Conservation (phyloP, 2,329 filamentous ascomycete genomes). For the Colletotrichum magnum region DNA sequence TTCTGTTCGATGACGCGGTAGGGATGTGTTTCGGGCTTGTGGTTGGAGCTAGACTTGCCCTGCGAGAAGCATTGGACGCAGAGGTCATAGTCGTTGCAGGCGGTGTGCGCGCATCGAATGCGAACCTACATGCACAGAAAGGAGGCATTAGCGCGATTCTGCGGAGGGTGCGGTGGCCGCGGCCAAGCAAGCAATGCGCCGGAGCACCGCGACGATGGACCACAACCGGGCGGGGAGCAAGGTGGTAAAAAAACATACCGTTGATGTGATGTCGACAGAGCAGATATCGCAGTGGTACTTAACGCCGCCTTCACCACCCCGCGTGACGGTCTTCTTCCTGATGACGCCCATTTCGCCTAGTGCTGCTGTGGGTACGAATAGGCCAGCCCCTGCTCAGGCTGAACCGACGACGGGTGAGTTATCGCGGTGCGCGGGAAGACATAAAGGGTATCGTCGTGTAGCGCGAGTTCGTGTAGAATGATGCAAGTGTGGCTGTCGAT, state of each 20-base stretch:
- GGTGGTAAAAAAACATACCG: slow-evolving; percentile 70
- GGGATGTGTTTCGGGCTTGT: slow-evolving; percentile 88
- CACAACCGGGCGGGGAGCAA: slow-evolving; percentile 5
- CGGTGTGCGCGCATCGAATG: slow-evolving; percentile 87
- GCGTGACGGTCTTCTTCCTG: slow-evolving; percentile 91
- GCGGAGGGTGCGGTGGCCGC: slow-evolving; percentile 3
- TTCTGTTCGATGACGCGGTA: slow-evolving; percentile 98
- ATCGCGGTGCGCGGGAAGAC: slow-evolving; percentile 18
- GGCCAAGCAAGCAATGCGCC: slow-evolving; percentile 19
- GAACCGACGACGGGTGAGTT: slow-evolving; percentile 31
- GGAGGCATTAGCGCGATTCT: slow-evolving; percentile 37
- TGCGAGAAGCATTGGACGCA: slow-evolving; percentile 95
- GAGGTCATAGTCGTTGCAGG: slow-evolving; percentile 94
- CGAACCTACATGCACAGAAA: slow-evolving; percentile 78
- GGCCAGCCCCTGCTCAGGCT: slow-evolving; percentile 40
- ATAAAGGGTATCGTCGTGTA: neutral
- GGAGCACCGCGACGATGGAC: slow-evolving; percentile 6
- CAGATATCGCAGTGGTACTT: slow-evolving; percentile 99
- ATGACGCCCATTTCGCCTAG: slow-evolving; percentile 84
- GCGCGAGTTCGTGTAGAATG: neutral
- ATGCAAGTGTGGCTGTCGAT: neutral
- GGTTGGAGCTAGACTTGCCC: slow-evolving; percentile 84
- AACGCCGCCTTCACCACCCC: slow-evolving; percentile 88
- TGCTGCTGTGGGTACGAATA: slow-evolving; percentile 39
- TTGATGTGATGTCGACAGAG: slow-evolving; percentile 96